A percentile compares a stretch with the other conserved stretches of the same genome.
These are phyloP conservation scores for Zygosaccharomyces pseudorouxii DNA, from an alignment of 805 yeast species.

Conservation along the genomic window DNA sequence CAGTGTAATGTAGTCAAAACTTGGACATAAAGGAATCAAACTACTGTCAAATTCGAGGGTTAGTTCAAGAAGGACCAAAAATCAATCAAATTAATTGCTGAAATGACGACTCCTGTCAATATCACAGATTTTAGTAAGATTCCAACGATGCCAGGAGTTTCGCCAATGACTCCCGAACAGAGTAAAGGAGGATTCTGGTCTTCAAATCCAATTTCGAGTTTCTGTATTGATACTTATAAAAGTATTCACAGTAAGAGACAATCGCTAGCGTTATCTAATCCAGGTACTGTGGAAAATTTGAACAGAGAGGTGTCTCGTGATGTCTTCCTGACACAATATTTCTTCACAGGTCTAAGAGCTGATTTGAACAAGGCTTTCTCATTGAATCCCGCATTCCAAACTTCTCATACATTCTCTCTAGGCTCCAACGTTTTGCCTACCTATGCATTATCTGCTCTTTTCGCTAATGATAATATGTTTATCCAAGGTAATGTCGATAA, in stretches of 20 bases:
- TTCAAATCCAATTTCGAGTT: conserved; percentile 76
- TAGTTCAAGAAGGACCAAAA: background rate
- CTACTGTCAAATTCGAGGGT: background rate
- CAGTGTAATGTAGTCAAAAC: background rate
- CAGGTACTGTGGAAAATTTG: conserved; percentile 92
- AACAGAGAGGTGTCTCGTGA: conserved; percentile 92
- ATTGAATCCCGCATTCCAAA: conserved; percentile 93
- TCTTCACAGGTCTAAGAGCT: conserved; percentile 93
- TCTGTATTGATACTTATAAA: conserved; percentile 68
- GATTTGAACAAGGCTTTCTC: conserved; percentile 89
- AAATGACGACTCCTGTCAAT: conserved; percentile 41
- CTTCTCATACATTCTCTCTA: conserved; percentile 85
- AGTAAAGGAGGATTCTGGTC: conserved; percentile 59
- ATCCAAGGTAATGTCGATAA: conserved; percentile 90
- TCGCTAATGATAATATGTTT: conserved; percentile 79
- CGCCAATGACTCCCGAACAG: conserved; percentile 49
- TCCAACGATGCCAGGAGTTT: conserved; percentile 55
- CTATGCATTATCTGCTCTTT: conserved; percentile 85
- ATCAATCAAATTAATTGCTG: background rate
- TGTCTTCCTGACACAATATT: conserved; percentile 82
- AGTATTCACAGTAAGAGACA: conserved; percentile 72
- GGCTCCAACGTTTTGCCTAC: conserved; percentile 85
- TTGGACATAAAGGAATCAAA: background rate
- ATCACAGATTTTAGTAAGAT: conserved; percentile 59
- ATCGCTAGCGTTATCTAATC: conserved; percentile 77